Conservation (phyloP, 352 stramenopile genomes). For the Phytophthora litchii region DNA sequence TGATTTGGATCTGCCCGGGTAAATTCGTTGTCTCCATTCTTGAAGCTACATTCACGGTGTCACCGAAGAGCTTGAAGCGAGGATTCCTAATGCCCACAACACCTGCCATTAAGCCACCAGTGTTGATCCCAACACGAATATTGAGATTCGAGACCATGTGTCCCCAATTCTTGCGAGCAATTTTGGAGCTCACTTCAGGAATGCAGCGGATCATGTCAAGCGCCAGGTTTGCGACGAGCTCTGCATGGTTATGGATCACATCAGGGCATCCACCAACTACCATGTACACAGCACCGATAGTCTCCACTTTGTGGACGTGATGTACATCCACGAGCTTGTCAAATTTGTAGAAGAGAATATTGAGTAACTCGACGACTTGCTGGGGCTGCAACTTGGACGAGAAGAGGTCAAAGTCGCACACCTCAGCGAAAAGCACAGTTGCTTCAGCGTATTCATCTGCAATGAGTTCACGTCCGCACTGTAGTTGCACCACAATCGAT, state of each 20-base stretch:
- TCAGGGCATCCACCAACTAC: conserved; percentile 84
- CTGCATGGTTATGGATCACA: conserved; percentile 70
- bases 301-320: conserved; percentile 92
- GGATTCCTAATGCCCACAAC: conserved; percentile 87
- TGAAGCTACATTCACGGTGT: conserved; percentile 88
- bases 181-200: conserved; percentile 73
- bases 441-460: conserved; percentile 77
- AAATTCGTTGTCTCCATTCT: conserved; percentile 88
- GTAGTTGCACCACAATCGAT: conserved; percentile 75
- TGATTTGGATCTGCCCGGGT: conserved; percentile 83
- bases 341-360: conserved; percentile 91
- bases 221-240: conserved; percentile 81
- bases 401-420: conserved; percentile 88
- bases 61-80: conserved; percentile 89
- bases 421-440: conserved; percentile 82
- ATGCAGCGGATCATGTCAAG: conserved; percentile 84
- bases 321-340: conserved; percentile 88
- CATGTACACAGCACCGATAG: conserved; percentile 92
- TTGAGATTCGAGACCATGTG: conserved; percentile 75
- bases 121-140: conserved; percentile 90
- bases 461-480: conserved; percentile 82
- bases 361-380: conserved; percentile 88
- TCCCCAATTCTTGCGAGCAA: conserved; percentile 75
- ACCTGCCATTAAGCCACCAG: conserved; percentile 80
- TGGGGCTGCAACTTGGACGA: conserved; percentile 78